phyloP scores from a whole-genome alignment of 345 rosid genomes.

The Microthlaspi erraticum region DNA sequence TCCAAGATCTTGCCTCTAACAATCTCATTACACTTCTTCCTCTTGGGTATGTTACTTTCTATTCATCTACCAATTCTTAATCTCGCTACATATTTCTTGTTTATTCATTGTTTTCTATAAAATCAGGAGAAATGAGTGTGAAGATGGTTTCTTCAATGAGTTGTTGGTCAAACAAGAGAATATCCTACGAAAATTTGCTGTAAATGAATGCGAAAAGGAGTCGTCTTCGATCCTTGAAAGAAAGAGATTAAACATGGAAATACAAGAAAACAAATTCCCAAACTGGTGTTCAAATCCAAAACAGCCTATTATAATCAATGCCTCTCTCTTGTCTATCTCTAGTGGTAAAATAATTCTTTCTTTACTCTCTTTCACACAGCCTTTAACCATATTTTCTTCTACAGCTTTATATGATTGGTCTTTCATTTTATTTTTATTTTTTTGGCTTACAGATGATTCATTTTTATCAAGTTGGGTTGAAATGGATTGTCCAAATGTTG shows the following conservation, averaged over 20 bases:
- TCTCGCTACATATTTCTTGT: background rate
- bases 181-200: slow-evolving; percentile 54
- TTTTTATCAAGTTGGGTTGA: slow-evolving; percentile 54
- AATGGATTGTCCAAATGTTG: slow-evolving; percentile 51
- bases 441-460: slow-evolving; percentile 48
- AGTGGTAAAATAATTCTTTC: slow-evolving; percentile 44
- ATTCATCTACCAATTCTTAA: slow-evolving; percentile 1
- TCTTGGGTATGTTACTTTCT: slow-evolving; percentile 44
- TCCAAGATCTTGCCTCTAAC: slow-evolving; percentile 49
- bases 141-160: slow-evolving; percentile 44
- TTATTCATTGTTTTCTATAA: background rate
- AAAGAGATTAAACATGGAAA: slow-evolving; percentile 48
- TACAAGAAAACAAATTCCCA: slow-evolving; percentile 48
- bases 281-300: slow-evolving; percentile 44
- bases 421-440: background rate
- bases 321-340: slow-evolving; percentile 53
- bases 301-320: slow-evolving; percentile 31
- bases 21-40: slow-evolving; percentile 53
- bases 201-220: slow-evolving; percentile 38
- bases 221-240: slow-evolving; percentile 25
- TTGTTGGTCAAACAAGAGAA: slow-evolving; percentile 56
- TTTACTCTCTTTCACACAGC: slow-evolving; percentile 4
- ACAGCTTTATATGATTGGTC: background rate
- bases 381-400: slow-evolving; percentile 12
- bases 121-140: slow-evolving; percentile 50